Evolutionary conservation across 371 early-diverging fungal genomes (phyloP).

Genomic region (Syncephalastrum monosporum): DNA sequence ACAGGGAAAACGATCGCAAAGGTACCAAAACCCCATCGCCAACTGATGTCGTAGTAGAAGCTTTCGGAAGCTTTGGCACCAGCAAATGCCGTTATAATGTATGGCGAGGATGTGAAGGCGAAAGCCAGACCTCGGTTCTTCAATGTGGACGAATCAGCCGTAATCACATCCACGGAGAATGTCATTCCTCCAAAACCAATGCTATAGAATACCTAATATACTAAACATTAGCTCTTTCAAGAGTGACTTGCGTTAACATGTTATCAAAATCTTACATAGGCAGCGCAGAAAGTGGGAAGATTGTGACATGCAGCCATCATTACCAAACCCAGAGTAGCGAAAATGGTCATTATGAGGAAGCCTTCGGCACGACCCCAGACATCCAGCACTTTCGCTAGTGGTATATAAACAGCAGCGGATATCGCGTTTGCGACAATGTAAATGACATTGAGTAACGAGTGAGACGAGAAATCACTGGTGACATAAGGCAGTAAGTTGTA

Average conservation of each 20-base stretch:
- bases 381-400: constrained; percentile 20
- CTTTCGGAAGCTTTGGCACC: constrained; percentile 18
- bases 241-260: not conserved
- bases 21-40: constrained; percentile 22
- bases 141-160: constrained; percentile 14
- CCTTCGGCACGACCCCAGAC: constrained; percentile 23
- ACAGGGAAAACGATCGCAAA: constrained; percentile 19
- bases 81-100: constrained; percentile 19
- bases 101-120: constrained; percentile 20
- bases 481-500: constrained; percentile 19
- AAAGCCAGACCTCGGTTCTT: constrained; percentile 18
- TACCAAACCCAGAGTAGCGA: constrained; percentile 16
- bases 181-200: constrained; percentile 21
- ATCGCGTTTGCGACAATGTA: constrained; percentile 21
- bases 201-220: constrained; percentile 13
- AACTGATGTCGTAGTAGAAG: constrained; percentile 17
- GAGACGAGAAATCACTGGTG: constrained; percentile 19
- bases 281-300: constrained; percentile 22
- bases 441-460: constrained; percentile 19
- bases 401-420: constrained; percentile 17
- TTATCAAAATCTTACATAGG: constrained; percentile 15
- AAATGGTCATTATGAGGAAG: constrained; percentile 16
- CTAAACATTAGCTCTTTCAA: not conserved
- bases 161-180: constrained; percentile 17
- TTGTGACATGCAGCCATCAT: constrained; percentile 18